Percentiles rank a stretch among this genome's conserved stretches.
These are phyloP conservation scores for Sextonia rubra DNA, from an alignment of 164 flowering plant genomes.

Conservation along the genomic window DNA sequence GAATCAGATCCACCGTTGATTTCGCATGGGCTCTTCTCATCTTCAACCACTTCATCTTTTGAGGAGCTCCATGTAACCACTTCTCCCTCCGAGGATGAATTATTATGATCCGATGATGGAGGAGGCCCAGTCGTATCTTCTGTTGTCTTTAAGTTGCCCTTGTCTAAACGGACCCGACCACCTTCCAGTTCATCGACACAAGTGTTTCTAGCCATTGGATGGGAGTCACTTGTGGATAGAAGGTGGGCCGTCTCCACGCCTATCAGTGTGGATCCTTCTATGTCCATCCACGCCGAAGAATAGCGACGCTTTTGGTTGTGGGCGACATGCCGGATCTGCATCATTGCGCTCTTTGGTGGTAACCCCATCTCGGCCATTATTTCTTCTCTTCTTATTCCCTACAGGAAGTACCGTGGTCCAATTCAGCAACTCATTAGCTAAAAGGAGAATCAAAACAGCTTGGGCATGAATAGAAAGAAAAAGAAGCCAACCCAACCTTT, in stretches of 20 bases:
- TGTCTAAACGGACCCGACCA: not conserved
- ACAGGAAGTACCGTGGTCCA: not conserved
- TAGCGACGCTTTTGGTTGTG: not conserved
- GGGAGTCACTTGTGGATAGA: not conserved
- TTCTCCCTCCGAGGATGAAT: not conserved
- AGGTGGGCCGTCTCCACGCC: too few relatives aligned
- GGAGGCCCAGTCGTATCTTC: not conserved
- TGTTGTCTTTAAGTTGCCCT: not conserved
- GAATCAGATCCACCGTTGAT: not conserved
- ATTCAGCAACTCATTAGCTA: too few relatives aligned
- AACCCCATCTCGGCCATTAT: not conserved
- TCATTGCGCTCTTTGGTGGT: not conserved
- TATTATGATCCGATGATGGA: not conserved
- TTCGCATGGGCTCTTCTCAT: too few relatives aligned
- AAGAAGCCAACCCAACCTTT: too few relatives aligned
- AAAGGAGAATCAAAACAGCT: too few relatives aligned
- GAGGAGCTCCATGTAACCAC: not conserved
- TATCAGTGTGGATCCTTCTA: not conserved
- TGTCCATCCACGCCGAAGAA: not conserved
- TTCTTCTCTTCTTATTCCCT: not conserved
- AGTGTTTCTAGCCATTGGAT: not conserved
- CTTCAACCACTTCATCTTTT: too few relatives aligned
- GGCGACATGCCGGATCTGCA: not conserved
- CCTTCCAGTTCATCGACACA: not conserved
- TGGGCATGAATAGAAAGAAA: too few relatives aligned